phyloP scores from a whole-genome alignment of 1,284 basidiomycete genomes.

The Moniliella sp. region DNA sequence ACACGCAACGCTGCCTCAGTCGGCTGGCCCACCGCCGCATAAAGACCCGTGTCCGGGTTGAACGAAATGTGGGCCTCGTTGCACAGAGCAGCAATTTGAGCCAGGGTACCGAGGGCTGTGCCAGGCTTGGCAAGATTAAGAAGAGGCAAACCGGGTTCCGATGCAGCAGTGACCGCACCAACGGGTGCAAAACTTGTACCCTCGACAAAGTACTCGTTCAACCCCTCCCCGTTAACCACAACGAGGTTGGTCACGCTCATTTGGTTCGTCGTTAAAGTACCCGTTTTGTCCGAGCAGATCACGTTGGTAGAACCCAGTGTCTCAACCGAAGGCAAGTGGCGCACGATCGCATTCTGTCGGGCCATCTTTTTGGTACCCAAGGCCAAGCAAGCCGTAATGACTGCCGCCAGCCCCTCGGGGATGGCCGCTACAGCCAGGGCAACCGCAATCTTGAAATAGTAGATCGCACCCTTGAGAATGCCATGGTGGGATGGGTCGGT shows the following conservation, averaged over 20 bases:
- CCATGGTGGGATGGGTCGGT: too few relatives aligned
- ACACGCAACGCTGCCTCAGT: conserved; percentile 23
- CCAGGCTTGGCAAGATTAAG: conserved; percentile 15
- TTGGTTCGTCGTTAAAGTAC: conserved; percentile 25
- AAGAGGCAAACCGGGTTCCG: conserved; percentile 5
- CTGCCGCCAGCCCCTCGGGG: conserved; percentile 35
- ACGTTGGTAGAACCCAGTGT: conserved; percentile 69
- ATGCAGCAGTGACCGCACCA: conserved; percentile 12
- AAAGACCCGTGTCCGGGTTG: conserved; percentile 46
- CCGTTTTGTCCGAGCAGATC: conserved; percentile 73
- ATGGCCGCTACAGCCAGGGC: conserved; percentile 28
- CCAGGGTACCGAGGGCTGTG: conserved; percentile 22
- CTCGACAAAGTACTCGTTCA: conserved; percentile 16
- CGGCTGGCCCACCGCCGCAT: conserved; percentile 16
- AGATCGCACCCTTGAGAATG: too few relatives aligned
- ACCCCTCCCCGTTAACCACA: conserved; percentile 4
- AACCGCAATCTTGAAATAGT: conserved; percentile 37
- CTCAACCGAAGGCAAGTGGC: conserved; percentile 22
- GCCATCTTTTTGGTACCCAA: conserved; percentile 29
- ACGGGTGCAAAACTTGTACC: conserved; percentile 22
- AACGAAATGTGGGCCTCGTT: conserved; percentile 23
- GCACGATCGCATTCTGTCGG: conserved; percentile 18
- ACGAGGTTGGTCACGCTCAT: conserved; percentile 26
- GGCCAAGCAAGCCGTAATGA: too few relatives aligned
- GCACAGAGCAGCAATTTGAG: conserved; percentile 25